Conservation (phyloP, 208 protist genomes). For the Leishmania lainsoni region DNA sequence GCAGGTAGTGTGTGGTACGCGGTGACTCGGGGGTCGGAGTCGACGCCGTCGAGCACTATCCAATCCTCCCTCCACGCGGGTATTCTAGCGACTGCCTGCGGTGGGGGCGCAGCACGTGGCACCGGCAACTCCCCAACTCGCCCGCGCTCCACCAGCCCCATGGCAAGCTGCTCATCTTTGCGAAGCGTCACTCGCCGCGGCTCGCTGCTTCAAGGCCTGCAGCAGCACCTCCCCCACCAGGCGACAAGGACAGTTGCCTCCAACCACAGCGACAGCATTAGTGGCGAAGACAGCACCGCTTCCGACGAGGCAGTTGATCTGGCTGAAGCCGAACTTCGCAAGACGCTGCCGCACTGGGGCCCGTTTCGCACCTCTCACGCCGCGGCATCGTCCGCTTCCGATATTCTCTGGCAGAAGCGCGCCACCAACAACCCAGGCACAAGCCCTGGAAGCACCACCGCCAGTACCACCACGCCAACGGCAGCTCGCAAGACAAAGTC, state of each 20-base stretch:
- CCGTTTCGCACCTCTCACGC: conserved; percentile 17
- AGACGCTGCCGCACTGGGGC: conserved; percentile 25
- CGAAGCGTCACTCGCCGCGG: conserved; percentile 18
- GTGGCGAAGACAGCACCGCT: conserved; percentile 29
- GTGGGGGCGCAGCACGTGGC: conserved; percentile 1
- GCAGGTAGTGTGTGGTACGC: conserved; percentile 22
- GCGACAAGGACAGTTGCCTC: conserved; percentile 1
- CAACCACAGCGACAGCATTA: conserved; percentile 27
- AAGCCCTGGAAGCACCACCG: background rate
- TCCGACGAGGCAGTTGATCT: conserved; percentile 30
- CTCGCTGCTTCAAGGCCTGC: conserved; percentile 16
- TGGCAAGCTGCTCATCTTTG: conserved; percentile 26
- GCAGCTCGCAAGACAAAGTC: conserved; percentile 1
- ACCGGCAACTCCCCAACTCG: conserved; percentile 22
- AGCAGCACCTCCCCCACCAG: conserved; percentile 12
- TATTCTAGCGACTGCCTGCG: conserved; percentile 10
- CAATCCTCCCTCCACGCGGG: conserved; percentile 8
- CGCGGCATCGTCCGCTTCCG: background rate
- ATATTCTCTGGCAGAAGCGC: conserved; percentile 2
- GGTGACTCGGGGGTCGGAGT: background rate
- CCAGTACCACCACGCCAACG: background rate
- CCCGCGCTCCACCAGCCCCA: conserved; percentile 22
- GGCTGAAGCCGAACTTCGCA: conserved; percentile 22
- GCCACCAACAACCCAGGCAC: conserved; percentile 1
- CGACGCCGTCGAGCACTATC: background rate